Conservation (phyloP, 768 basidiomycete genomes). For the Boletus subcaerulescens region DNA sequence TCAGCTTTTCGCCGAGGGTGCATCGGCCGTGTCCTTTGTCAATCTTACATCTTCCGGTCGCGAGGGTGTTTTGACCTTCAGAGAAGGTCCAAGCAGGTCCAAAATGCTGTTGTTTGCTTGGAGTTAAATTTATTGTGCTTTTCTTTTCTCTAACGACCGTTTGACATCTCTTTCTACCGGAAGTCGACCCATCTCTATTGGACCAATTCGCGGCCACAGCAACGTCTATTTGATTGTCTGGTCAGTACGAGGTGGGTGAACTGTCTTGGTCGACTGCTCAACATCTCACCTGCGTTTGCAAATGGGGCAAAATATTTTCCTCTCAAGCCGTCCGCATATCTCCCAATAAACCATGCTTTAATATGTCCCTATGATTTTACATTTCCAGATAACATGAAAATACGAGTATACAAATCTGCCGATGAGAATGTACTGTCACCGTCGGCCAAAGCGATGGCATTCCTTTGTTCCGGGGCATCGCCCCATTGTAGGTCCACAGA, state of each 20-base stretch:
- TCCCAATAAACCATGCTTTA: too few relatives aligned
- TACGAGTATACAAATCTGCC: too few relatives aligned
- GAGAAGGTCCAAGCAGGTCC: neutral
- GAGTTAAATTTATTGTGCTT: neutral
- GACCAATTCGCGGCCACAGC: neutral
- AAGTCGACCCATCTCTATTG: too few relatives aligned
- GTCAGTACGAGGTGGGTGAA: neutral
- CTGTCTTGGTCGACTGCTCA: neutral
- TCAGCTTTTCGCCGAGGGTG: neutral
- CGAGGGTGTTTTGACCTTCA: neutral
- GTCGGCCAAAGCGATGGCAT: neutral
- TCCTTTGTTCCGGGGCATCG: conserved; percentile 1
- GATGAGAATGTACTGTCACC: too few relatives aligned
- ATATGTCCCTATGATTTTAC: too few relatives aligned
- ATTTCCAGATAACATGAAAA: too few relatives aligned
- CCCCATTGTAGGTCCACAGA: conserved; percentile 4
- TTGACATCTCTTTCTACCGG: neutral
- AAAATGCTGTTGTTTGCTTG: neutral
- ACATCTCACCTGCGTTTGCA: neutral
- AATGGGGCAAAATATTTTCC: too few relatives aligned
- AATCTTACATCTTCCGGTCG: neutral
- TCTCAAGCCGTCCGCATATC: neutral
- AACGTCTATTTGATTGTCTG: neutral
- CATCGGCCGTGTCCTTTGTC: neutral
- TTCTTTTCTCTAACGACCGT: neutral